A percentile compares a stretch with the other conserved stretches of the same genome.
Conservation (phyloP, 1,284 basidiomycete species). For the Moesziomyces antarcticus region DNA sequence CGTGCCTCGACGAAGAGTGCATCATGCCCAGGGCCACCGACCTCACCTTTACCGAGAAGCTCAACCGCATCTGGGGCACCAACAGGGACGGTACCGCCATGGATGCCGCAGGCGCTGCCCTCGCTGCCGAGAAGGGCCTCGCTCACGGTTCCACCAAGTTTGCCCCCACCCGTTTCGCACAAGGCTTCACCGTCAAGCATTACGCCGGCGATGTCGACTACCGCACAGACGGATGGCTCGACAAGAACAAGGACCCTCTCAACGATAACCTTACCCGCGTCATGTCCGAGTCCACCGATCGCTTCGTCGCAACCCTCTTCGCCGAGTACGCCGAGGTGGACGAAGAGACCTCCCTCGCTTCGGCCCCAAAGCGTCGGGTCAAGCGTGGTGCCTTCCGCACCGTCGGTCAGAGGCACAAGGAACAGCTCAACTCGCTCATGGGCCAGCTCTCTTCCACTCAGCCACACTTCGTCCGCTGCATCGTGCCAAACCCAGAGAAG, state of each 20-base stretch:
- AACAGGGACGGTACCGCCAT: slow-evolving; percentile 57
- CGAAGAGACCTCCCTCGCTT: slow-evolving; percentile 71
- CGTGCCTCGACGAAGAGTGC: slow-evolving; percentile 95
- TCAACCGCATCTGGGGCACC: slow-evolving; percentile 69
- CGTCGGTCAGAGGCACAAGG: slow-evolving; percentile 93
- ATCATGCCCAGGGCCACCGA: slow-evolving; percentile 99
- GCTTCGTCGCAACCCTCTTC: slow-evolving; percentile 85
- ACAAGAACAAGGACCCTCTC: slow-evolving; percentile 99
- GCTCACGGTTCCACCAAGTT: slow-evolving; percentile 75
- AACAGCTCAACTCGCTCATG: slow-evolving; percentile 93
- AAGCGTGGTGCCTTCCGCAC: slow-evolving; percentile 98
- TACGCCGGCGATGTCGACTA: slow-evolving; percentile 98
- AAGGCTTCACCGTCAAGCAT: slow-evolving; percentile 95
- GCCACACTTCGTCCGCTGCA: slow-evolving; percentile 98
- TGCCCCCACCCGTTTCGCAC: slow-evolving; percentile 83
- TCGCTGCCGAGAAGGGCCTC: slow-evolving; percentile 67
- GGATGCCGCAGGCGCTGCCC: slow-evolving; percentile 46
- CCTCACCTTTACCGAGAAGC: slow-evolving; percentile 92
- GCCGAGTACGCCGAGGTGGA: slow-evolving; percentile 77
- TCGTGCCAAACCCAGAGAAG: slow-evolving; percentile 94
- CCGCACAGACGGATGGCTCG: slow-evolving; percentile 93
- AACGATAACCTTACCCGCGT: slow-evolving; percentile 96
- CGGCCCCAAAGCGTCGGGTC: slow-evolving; percentile 75
- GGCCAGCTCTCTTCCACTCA: slow-evolving; percentile 90
- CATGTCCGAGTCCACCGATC: slow-evolving; percentile 83